A percentile compares a stretch with the other conserved stretches of the same genome.
phyloP scores from a whole-genome alignment of 768 basidiomycete genomes.

The Macrolepiota dolichaula region DNA sequence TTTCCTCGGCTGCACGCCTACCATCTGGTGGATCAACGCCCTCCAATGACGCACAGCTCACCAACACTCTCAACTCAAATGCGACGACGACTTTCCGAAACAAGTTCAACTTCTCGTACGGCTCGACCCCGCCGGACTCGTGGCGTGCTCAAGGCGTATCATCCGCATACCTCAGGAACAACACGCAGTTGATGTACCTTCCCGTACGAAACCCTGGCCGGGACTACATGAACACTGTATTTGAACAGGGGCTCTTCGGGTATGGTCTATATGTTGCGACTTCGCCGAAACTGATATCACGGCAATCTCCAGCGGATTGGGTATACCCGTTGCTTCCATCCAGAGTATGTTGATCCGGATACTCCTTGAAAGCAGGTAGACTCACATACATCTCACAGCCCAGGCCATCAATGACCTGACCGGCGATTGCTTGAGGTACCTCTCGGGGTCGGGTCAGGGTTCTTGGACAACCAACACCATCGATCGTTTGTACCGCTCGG shows the following conservation, averaged over 20 bases:
- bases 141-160: neutral
- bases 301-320: neutral
- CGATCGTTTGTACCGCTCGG: neutral
- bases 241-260: neutral
- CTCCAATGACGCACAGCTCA: neutral
- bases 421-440: neutral
- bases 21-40: neutral
- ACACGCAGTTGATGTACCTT: neutral
- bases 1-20: neutral
- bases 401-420: neutral
- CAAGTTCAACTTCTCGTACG: neutral
- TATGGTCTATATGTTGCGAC: neutral
- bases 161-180: neutral
- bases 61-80: neutral
- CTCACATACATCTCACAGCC: neutral
- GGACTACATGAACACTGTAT: neutral
- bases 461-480: neutral
- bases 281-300: neutral
- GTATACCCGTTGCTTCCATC: neutral
- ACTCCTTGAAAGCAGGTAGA: neutral
- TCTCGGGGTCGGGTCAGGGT: neutral
- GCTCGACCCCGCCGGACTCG: neutral
- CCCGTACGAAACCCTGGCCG: neutral
- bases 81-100: neutral
- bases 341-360: neutral